Percentiles rank a stretch among this genome's conserved stretches.
These are phyloP conservation scores for Euphorbia peplus DNA, from an alignment of 345 rosid genomes.

Conservation along the genomic window DNA sequence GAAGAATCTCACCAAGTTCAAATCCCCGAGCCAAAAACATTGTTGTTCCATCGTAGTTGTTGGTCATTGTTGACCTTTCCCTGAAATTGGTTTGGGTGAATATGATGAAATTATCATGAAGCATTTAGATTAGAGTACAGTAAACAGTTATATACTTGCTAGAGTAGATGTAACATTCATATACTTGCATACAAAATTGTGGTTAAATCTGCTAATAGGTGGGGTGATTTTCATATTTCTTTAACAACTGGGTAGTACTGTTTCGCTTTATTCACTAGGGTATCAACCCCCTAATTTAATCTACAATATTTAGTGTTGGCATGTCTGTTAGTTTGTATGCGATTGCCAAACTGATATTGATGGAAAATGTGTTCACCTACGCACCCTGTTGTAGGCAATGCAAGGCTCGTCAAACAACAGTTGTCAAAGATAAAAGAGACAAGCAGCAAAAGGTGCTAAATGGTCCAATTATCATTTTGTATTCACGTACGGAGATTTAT, in stretches of 20 bases:
- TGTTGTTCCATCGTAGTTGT: not conserved
- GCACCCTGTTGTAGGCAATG: constrained; percentile 55
- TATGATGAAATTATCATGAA: no score
- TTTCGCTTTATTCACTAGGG: not conserved
- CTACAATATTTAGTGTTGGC: not conserved
- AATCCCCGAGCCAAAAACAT: not conserved
- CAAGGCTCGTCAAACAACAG: constrained; percentile 81
- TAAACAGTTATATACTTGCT: not conserved
- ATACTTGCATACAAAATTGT: not conserved
- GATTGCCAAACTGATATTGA: not conserved
- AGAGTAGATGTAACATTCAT: not conserved
- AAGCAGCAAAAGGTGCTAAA: constrained; percentile 82
- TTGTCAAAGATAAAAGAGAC: constrained; percentile 86
- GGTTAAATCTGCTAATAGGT: not conserved
- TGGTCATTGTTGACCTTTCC: not conserved
- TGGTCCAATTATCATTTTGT: not conserved
- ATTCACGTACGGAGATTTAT: not conserved
- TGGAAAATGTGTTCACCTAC: not conserved
- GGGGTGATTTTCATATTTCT: not conserved
- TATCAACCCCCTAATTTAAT: not conserved
- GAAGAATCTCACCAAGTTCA: not conserved
- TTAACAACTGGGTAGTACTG: not conserved
- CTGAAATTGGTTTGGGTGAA: not conserved
- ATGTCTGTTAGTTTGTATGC: not conserved
- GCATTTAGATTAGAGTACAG: not conserved